A percentile compares a stretch with the other conserved stretches of the same genome.
phyloP scores from a whole-genome alignment of 2,329 filamentous ascomycete species.

The Cladosporium sp. region DNA sequence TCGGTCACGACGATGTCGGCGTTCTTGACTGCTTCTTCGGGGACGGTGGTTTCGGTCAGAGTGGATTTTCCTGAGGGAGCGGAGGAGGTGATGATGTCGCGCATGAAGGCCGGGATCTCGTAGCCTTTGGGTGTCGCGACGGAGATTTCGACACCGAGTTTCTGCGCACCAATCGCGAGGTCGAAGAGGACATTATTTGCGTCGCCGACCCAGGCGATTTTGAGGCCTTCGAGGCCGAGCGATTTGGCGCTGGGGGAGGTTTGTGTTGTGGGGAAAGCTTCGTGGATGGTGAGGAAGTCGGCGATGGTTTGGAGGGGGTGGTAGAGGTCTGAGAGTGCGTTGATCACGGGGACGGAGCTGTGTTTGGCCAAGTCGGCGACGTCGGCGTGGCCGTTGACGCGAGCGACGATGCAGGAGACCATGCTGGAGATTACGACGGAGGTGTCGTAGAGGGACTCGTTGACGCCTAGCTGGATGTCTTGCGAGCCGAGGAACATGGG shows the following conservation, averaged over 20 bases:
- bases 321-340: slow-evolving; percentile 77
- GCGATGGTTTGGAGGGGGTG: slow-evolving; percentile 94
- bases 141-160: slow-evolving; percentile 81
- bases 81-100: slow-evolving; percentile 65
- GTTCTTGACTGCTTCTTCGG: slow-evolving; percentile 79
- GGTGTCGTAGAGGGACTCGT: slow-evolving; percentile 93
- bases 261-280: slow-evolving; percentile 60
- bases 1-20: slow-evolving; percentile 93
- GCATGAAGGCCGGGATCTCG: slow-evolving; percentile 74
- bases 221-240: slow-evolving; percentile 76
- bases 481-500: slow-evolving; percentile 96
- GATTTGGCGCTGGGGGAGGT: slow-evolving; percentile 40
- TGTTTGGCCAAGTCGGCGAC: slow-evolving; percentile 51
- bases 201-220: slow-evolving; percentile 94
- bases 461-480: slow-evolving; percentile 95
- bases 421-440: slow-evolving; percentile 85
- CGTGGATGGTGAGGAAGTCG: slow-evolving; percentile 87
- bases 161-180: slow-evolving; percentile 81
- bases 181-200: slow-evolving; percentile 97
- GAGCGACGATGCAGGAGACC: slow-evolving; percentile 50
- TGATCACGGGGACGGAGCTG: slow-evolving; percentile 52
- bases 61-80: slow-evolving; percentile 23
- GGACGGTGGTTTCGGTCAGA: slow-evolving; percentile 72
- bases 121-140: slow-evolving; percentile 87
- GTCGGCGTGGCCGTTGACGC: slow-evolving; percentile 54